These are phyloP conservation scores for Fusarium virguliforme DNA, from an alignment of 2,329 filamentous ascomycete species.

Conservation along the genomic window DNA sequence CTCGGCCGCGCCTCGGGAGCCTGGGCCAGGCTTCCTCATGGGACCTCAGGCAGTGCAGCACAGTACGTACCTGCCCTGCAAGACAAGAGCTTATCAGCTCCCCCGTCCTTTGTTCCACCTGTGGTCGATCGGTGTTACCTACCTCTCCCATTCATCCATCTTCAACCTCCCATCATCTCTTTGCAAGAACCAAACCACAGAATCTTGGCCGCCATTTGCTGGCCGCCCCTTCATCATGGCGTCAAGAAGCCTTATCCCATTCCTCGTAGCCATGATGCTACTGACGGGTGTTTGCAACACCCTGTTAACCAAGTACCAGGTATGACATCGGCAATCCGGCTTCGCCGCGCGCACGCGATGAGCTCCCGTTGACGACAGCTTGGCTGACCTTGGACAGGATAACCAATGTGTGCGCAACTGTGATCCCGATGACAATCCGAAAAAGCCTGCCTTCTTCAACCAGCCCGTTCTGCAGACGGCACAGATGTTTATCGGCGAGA, in stretches of 20 bases:
- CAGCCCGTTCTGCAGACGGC: slow-evolving; percentile 96
- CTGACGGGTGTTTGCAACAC: slow-evolving; percentile 97
- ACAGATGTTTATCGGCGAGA: slow-evolving; percentile 98
- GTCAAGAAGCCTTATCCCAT: slow-evolving; percentile 79
- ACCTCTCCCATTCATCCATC: slow-evolving; percentile 17
- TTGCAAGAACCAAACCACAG: slow-evolving; percentile 22
- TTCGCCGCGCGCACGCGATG: slow-evolving; percentile 5
- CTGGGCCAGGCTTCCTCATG: slow-evolving; percentile 5
- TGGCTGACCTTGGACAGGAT: slow-evolving; percentile 70
- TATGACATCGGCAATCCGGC: slow-evolving; percentile 57
- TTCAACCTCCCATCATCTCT: slow-evolving; percentile 17
- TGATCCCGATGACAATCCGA: slow-evolving; percentile 74
- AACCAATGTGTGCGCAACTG: slow-evolving; percentile 98
- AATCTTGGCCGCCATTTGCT: slow-evolving; percentile 16
- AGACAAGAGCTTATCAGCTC: slow-evolving; percentile 41
- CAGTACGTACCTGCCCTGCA: slow-evolving; percentile 34
- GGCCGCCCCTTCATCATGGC: slow-evolving; percentile 70
- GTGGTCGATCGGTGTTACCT: slow-evolving; percentile 23
- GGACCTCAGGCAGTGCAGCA: slow-evolving; percentile 12
- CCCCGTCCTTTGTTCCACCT: slow-evolving; percentile 37
- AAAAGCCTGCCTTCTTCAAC: slow-evolving; percentile 83
- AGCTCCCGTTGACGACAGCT: slow-evolving; percentile 4
- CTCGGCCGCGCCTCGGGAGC: slow-evolving; percentile 5
- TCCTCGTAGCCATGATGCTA: slow-evolving; percentile 96
- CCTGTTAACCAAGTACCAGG: slow-evolving; percentile 96